phyloP scores from a whole-genome alignment of 148 eudicot genomes.

The Mesembryanthemum crystallinum region DNA sequence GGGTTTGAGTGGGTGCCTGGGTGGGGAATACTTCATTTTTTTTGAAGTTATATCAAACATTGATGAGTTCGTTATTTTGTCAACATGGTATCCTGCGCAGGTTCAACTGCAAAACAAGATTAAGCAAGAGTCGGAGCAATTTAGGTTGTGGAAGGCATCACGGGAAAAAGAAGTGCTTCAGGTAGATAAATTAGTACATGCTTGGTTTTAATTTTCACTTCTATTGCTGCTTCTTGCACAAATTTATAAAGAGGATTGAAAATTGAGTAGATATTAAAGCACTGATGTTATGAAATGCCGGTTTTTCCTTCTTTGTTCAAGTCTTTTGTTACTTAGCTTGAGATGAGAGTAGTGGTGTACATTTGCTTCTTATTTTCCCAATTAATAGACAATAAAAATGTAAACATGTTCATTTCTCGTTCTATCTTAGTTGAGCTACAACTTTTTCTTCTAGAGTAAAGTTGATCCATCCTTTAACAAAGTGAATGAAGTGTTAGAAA shows the following conservation, averaged over 20 bases:
- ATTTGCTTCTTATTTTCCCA: background rate
- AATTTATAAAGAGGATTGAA: background rate
- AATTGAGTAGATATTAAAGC: background rate
- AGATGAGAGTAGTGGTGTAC: background rate
- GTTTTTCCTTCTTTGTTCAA: background rate
- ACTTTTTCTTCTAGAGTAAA: background rate
- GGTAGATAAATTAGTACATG: conserved; percentile 36
- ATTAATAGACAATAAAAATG: background rate
- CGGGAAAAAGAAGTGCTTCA: conserved; percentile 98
- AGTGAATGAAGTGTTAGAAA: background rate
- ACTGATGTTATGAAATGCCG: background rate
- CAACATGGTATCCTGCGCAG: conserved; percentile 37
- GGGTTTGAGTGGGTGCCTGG: background rate
- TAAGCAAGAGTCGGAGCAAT: conserved; percentile 97
- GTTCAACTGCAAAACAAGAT: conserved; percentile 96
- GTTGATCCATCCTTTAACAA: background rate
- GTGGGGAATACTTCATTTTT: background rate
- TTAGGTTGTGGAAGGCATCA: conserved; percentile 88
- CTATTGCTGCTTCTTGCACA: background rate
- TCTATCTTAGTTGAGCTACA: background rate
- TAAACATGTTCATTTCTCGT: background rate
- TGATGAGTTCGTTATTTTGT: background rate
- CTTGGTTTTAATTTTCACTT: background rate
- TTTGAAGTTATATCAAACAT: background rate
- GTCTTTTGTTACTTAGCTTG: background rate